Conservation (phyloP, 108 stramenopile genomes). For the Skeletonema costatum region DNA sequence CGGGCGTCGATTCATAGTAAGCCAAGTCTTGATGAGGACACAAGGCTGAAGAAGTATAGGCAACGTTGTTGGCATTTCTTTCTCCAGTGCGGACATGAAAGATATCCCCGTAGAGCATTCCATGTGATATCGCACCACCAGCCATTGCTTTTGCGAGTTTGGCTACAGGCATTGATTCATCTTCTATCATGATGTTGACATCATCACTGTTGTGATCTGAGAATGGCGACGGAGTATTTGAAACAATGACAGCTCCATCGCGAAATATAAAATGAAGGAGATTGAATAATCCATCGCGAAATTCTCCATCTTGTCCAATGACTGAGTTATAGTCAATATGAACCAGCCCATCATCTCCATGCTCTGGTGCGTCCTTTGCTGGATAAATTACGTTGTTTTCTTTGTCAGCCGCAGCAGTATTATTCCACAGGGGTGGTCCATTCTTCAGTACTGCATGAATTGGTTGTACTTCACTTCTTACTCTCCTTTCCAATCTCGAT, state of each 20-base stretch:
- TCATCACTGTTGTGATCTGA: not conserved
- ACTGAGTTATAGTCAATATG: conserved; percentile 52
- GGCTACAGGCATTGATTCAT: conserved; percentile 43
- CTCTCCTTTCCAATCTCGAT: conserved; percentile 14
- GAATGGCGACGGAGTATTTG: conserved; percentile 34
- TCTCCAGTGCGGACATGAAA: conserved; percentile 67
- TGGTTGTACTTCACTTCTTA: conserved; percentile 34
- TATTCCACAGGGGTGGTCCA: conserved; percentile 16
- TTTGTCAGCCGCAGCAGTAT: conserved; percentile 11
- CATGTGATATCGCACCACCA: conserved; percentile 74
- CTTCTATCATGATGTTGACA: not conserved
- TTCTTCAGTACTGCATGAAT: conserved; percentile 17
- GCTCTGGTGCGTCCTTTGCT: conserved; percentile 3
- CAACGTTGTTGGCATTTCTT: conserved; percentile 64
- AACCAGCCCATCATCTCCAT: conserved; percentile 22
- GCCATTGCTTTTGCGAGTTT: conserved; percentile 57
- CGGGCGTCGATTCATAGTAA: conserved; percentile 82
- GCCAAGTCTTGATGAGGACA: conserved; percentile 82
- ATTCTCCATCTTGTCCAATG: conserved; percentile 15
- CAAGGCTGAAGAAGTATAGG: conserved; percentile 65
- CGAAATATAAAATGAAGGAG: conserved; percentile 49
- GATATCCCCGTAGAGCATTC: conserved; percentile 75
- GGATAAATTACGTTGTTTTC: conserved; percentile 11
- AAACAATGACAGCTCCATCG: conserved; percentile 68
- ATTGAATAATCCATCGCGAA: conserved; percentile 21